These are phyloP conservation scores for Suhomyces coccinellae DNA, from an alignment of 1,139 yeast species.

Conservation along the genomic window DNA sequence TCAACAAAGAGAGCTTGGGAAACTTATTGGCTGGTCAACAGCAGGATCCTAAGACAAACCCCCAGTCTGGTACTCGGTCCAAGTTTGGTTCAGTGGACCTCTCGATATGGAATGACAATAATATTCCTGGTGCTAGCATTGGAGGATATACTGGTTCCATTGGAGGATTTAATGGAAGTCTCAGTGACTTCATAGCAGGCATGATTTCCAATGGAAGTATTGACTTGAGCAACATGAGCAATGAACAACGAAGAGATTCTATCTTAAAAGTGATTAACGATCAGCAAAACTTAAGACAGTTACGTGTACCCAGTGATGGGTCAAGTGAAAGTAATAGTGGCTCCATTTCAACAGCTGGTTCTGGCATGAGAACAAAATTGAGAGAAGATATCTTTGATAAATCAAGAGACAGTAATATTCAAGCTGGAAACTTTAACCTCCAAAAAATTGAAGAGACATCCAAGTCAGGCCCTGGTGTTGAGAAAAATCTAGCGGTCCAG, in stretches of 20 bases:
- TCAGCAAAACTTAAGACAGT: constrained; percentile 24
- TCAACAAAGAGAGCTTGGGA: constrained; percentile 45
- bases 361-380: constrained; percentile 21
- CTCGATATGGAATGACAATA: constrained; percentile 23
- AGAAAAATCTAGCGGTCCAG: constrained; percentile 15
- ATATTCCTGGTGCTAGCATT: constrained; percentile 5
- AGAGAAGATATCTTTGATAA: constrained; percentile 48
- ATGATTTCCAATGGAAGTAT: constrained; percentile 39
- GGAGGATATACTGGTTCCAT: constrained; percentile 29
- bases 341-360: constrained; percentile 5
- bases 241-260: constrained; percentile 46
- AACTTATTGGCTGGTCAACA: constrained; percentile 32
- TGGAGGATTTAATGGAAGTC: constrained; percentile 35
- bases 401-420: constrained; percentile 7
- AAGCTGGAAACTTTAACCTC: neutral
- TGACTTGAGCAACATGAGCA: constrained; percentile 43
- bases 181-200: constrained; percentile 41
- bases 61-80: constrained; percentile 14
- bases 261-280: constrained; percentile 41
- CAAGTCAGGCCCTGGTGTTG: constrained; percentile 1
- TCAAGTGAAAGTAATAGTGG: constrained; percentile 6
- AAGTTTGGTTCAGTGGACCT: constrained; percentile 35
- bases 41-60: constrained; percentile 13
- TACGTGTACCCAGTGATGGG: constrained; percentile 17
- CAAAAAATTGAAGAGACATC: neutral